These are phyloP conservation scores for Mucor saturninus DNA, from an alignment of 371 early-diverging fungal species.

Conservation along the genomic window DNA sequence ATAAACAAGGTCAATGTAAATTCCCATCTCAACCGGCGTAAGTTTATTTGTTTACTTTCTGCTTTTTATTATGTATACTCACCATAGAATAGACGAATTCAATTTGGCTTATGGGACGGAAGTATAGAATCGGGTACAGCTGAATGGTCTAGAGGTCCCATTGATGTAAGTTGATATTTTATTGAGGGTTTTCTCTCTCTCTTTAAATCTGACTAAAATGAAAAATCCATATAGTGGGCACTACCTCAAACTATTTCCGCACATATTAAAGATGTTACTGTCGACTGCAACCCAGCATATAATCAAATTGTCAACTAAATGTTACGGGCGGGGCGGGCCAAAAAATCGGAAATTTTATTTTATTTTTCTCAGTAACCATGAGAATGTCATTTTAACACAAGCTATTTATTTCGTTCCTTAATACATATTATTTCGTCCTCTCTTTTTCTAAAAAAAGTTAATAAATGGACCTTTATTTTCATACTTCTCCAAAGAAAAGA, in stretches of 20 bases:
- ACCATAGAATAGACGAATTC: slow-evolving; percentile 36
- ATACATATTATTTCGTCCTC: background rate
- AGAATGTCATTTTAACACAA: slow-evolving; percentile 5
- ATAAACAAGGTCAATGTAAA: slow-evolving; percentile 33
- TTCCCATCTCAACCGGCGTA: slow-evolving; percentile 52
- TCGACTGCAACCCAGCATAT: slow-evolving; percentile 31
- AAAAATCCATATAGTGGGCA: slow-evolving; percentile 21
- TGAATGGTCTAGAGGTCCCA: slow-evolving; percentile 49
- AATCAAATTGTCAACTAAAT: slow-evolving; percentile 27
- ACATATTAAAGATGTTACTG: slow-evolving; percentile 16
- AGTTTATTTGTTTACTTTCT: slow-evolving; percentile 13
- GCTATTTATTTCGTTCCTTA: slow-evolving; percentile 14
- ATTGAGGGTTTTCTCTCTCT: background rate
- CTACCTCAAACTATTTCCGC: slow-evolving; percentile 19
- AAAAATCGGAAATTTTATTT: slow-evolving; percentile 17
- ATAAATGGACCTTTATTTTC: slow-evolving; percentile 26
- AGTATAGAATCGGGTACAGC: slow-evolving; percentile 47
- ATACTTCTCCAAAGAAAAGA: slow-evolving; percentile 17
- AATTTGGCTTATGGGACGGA: slow-evolving; percentile 67
- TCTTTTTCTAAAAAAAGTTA: background rate
- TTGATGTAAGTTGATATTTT: slow-evolving; percentile 37
- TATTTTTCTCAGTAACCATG: background rate
- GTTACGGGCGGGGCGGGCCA: background rate
- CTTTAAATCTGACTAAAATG: background rate
- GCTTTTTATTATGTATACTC: background rate